Base-by-base conservation (phyloP, 2,329 filamentous ascomycete species). In the Mycosphaerelloides madeirae region DNA sequence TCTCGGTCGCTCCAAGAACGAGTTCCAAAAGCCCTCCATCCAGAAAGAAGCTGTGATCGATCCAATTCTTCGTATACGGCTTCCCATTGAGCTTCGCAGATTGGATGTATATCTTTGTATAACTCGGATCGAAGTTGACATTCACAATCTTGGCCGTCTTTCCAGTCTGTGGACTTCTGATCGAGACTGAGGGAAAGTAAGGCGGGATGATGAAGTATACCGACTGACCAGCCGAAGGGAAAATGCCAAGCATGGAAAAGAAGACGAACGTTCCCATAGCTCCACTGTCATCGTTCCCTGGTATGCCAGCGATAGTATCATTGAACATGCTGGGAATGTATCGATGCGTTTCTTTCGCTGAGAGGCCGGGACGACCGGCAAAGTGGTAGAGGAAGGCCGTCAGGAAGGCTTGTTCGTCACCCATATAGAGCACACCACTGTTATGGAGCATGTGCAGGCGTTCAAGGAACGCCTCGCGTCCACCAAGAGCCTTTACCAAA, bases 181-280 rank as follows among this genome's bases (percentile, higher is more conserved):
- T 77, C 0, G 69, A 79, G 52, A 85, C 66, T 31, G 78, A 71
- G 1, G 65, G 63, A 57, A 83, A 81, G 79, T 79, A 84, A 0
- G 81, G 81, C 6, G 78, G 79, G 3, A 53, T 59, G 44, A 64
- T 57, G 37, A 64, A 54, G 45, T 61, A 62, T 2, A 57, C 83
- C 0, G 80, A 80, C 67, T 85, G 82, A 0, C 80, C 81, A 0
- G 81, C 83, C 50, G 86, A 68, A 1, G 82, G 83, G 53, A 84
- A 85, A 20, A 85, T 65, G 2, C 82, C 82, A 29, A 85, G 73
- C 74, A 84, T 83, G 50, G 77, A 79, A 78, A 83, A 86, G 7
- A 84, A 64, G 2, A 84, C 63, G 78, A 81, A 85, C 6, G 76
- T 80, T 59, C 87, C 81, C 82, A 87, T 85, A 12, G 83, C 80